Conservation (phyloP, 345 rosid genomes). For the Populus tremula region DNA sequence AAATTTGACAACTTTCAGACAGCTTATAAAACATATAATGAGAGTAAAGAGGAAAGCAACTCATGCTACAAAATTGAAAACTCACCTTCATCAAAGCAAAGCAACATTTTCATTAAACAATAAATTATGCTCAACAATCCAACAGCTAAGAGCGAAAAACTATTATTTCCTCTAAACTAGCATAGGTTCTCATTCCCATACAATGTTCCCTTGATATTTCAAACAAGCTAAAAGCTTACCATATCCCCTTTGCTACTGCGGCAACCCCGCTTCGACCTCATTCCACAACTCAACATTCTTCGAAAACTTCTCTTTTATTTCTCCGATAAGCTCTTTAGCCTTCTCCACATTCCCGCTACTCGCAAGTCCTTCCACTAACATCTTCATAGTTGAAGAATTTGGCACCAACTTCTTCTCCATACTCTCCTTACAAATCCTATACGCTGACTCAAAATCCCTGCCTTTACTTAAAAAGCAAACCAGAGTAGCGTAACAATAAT, state of each 20-base stretch:
- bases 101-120: neutral
- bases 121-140: neutral
- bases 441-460: conserved; percentile 59
- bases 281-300: conserved; percentile 59
- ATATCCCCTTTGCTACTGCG: conserved; percentile 33
- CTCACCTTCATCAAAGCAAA: neutral
- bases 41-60: neutral
- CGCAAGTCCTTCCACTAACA: conserved; percentile 62
- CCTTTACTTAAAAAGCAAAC: conserved; percentile 57
- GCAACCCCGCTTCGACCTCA: conserved; percentile 72
- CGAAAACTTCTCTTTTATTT: conserved; percentile 55
- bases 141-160: neutral
- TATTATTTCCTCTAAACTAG: neutral
- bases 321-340: conserved; percentile 52
- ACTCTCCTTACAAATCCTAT: conserved; percentile 53
- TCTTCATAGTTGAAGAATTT: conserved; percentile 52
- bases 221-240: neutral
- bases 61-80: neutral
- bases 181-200: neutral
- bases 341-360: conserved; percentile 48
- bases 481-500: conserved; percentile 54
- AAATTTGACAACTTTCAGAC: neutral
- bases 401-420: conserved; percentile 78
- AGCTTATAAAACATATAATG: neutral
- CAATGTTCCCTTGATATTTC: neutral